Conservation (phyloP, 495 filamentous ascomycete species). For the Umbilicaria muhlenbergii region DNA sequence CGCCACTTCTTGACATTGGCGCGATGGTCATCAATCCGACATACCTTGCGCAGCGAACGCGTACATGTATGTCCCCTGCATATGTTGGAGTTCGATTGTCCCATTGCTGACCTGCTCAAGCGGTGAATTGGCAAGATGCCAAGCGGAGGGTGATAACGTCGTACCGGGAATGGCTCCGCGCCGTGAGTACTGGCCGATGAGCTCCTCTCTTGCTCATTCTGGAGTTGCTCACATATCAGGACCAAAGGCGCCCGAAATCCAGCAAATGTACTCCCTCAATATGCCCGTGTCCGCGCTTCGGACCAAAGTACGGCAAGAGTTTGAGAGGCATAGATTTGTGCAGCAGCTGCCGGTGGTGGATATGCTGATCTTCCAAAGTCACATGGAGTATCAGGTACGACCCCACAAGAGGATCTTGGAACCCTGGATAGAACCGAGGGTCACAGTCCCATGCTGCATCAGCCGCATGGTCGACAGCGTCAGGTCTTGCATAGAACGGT, state of each 20-base stretch:
- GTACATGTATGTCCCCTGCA: constrained; percentile 55
- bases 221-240: not conserved
- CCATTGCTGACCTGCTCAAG: constrained; percentile 29
- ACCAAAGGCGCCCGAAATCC: constrained; percentile 79
- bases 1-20: not conserved
- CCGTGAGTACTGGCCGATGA: constrained; percentile 41
- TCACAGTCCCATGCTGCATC: not conserved
- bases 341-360: constrained; percentile 78
- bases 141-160: constrained; percentile 63
- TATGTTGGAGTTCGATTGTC: not conserved
- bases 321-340: constrained; percentile 89
- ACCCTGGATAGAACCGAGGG: not conserved
- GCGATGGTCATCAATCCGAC: constrained; percentile 79
- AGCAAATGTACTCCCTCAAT: constrained; percentile 86
- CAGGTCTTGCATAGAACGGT: not conserved
- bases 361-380: constrained; percentile 71
- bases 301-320: constrained; percentile 91
- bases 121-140: constrained; percentile 75
- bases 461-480: not conserved
- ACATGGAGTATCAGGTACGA: constrained; percentile 72
- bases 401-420: not conserved
- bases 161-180: constrained; percentile 87
- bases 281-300: constrained; percentile 78
- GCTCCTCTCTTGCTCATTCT: not conserved
- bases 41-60: constrained; percentile 76